These are phyloP conservation scores for Leptographium galeiforme DNA, from an alignment of 2,329 filamentous ascomycete species.

Conservation along the genomic window DNA sequence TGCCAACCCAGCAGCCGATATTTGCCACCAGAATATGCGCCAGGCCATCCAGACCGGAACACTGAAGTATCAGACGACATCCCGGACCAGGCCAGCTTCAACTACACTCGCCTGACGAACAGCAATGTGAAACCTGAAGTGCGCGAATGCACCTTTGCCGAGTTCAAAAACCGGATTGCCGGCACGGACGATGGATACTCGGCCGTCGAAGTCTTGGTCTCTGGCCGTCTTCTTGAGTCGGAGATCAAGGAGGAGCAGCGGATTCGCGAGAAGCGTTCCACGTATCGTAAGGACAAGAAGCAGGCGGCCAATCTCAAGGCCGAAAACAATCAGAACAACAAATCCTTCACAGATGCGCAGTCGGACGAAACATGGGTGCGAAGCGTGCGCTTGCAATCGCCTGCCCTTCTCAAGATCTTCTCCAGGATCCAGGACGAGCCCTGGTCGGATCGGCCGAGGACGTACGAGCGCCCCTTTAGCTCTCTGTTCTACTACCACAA, in stretches of 20 bases:
- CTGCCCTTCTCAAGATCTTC: conserved; percentile 7
- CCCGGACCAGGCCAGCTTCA: neutral
- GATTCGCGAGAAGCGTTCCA: conserved; percentile 1
- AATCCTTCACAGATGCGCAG: conserved; percentile 2
- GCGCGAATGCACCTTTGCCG: conserved; percentile 21
- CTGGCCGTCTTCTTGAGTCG: conserved; percentile 3
- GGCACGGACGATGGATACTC: conserved; percentile 20
- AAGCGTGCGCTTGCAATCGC: conserved; percentile 9
- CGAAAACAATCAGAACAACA: conserved; percentile 2
- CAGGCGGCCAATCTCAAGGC: conserved; percentile 3
- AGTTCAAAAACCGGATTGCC: conserved; percentile 24
- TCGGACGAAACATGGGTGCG: conserved; percentile 3
- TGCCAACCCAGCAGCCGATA: no score
- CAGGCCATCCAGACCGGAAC: neutral
- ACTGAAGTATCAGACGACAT: neutral
- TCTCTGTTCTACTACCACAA: conserved; percentile 8
- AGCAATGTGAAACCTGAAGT: conserved; percentile 21
- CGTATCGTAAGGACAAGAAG: neutral
- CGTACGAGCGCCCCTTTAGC: conserved; percentile 10
- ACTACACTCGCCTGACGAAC: neutral
- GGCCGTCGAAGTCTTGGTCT: conserved; percentile 24
- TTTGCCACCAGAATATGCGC: no score
- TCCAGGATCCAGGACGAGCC: conserved; percentile 6
- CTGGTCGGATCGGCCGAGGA: conserved; percentile 7
- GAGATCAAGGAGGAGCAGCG: conserved; percentile 12